phyloP scores from a whole-genome alignment of 768 basidiomycete genomes.

The Mycena latifolia region DNA sequence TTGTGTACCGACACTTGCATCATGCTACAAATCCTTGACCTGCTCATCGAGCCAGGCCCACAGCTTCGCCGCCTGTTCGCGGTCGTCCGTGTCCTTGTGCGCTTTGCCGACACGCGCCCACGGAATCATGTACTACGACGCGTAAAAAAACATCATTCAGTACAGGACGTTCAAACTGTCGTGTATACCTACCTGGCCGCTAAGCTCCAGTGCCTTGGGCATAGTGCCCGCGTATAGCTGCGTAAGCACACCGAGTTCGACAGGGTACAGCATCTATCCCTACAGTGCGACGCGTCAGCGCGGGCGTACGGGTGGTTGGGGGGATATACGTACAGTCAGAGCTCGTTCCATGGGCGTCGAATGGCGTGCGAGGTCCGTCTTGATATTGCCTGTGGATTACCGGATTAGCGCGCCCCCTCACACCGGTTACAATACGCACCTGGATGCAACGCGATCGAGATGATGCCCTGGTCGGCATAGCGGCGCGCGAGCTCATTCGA shows the following conservation, averaged over 20 bases:
- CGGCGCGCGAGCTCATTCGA: slow-evolving; percentile 61
- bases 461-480: slow-evolving; percentile 59
- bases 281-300: slow-evolving; percentile 17
- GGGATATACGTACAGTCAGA: slow-evolving; percentile 33
- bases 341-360: slow-evolving; percentile 14
- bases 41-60: slow-evolving; percentile 51
- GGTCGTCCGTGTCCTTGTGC: slow-evolving; percentile 39
- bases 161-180: too few species aligned
- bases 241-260: slow-evolving; percentile 54
- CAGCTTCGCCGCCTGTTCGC: slow-evolving; percentile 39
- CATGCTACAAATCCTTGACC: slow-evolving; percentile 19
- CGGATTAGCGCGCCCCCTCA: too few species aligned
- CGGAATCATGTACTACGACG: slow-evolving; percentile 47
- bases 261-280: slow-evolving; percentile 45
- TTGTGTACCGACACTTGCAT: too few species aligned
- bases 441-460: slow-evolving; percentile 61
- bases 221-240: slow-evolving; percentile 58
- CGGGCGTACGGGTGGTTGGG: not conserved
- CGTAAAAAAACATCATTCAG: too few species aligned
- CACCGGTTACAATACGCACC: too few species aligned
- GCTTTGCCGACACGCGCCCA: slow-evolving; percentile 46
- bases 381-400: too few species aligned
- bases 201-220: slow-evolving; percentile 48
- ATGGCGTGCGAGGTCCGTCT: slow-evolving; percentile 46
- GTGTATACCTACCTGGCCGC: slow-evolving; percentile 61